Evolutionary conservation across 2,329 filamentous ascomycete genomes (phyloP).

Genomic region (Aspergillus luchuensis): DNA sequence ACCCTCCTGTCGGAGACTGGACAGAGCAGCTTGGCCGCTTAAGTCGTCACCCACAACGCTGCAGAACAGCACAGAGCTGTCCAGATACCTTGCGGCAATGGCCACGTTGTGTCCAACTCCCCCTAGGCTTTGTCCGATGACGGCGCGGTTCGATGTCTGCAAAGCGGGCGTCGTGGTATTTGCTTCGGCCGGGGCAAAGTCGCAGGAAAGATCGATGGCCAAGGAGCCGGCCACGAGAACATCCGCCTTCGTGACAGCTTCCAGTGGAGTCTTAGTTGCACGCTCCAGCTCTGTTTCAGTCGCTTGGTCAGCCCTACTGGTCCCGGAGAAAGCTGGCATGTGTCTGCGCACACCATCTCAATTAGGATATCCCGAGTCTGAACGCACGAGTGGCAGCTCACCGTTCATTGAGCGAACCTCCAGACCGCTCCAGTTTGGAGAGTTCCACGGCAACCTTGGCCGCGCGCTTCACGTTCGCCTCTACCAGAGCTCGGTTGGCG

Average conservation of each 20-base stretch:
- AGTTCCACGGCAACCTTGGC: constrained; percentile 66
- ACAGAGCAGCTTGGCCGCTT: constrained; percentile 72
- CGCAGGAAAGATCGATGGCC: constrained; percentile 83
- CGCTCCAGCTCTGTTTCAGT: constrained; percentile 21
- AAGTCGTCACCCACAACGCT: constrained; percentile 79
- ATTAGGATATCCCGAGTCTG: constrained; percentile 37
- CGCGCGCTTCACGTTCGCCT: constrained; percentile 67
- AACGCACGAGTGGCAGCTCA: constrained; percentile 36
- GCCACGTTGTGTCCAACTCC: constrained; percentile 94
- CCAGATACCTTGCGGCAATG: constrained; percentile 73
- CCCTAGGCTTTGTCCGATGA: constrained; percentile 79
- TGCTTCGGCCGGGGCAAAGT: constrained; percentile 60
- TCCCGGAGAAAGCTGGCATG: constrained; percentile 37
- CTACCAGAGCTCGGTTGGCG: constrained; percentile 72
- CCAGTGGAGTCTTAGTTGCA: constrained; percentile 10
- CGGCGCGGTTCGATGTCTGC: constrained; percentile 83
- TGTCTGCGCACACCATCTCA: constrained; percentile 36
- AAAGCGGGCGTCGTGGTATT: constrained; percentile 45
- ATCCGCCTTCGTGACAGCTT: constrained; percentile 51
- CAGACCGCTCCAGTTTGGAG: constrained; percentile 53
- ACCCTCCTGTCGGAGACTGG: constrained; percentile 60
- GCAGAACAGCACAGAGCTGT: constrained; percentile 69
- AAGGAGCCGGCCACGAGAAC: constrained; percentile 90
- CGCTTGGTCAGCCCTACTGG: constrained; percentile 26
- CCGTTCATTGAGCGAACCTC: constrained; percentile 33